These are phyloP conservation scores for Detonula confervacea DNA, from an alignment of 352 stramenopile species.

Conservation along the genomic window DNA sequence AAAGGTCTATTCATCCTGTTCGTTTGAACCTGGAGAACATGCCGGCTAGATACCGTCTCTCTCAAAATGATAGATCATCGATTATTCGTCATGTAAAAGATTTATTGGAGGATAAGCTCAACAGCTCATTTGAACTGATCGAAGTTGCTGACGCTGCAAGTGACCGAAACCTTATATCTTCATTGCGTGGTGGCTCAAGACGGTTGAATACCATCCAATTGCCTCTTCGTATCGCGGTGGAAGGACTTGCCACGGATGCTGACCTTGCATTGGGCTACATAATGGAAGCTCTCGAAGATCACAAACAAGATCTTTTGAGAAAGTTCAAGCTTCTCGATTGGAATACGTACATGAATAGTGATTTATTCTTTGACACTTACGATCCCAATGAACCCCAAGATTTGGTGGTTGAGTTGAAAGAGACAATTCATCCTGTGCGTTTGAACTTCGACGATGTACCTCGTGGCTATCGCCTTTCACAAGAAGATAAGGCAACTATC, in stretches of 20 bases:
- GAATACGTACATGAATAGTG: no score
- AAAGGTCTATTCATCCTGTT: slow-evolving; percentile 2
- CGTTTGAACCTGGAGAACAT: neutral
- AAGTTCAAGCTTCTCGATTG: neutral
- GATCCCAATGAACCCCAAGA: neutral
- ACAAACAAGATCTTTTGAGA: neutral
- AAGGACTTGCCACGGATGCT: neutral
- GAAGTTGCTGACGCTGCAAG: neutral
- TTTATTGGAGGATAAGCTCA: neutral
- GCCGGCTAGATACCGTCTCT: neutral
- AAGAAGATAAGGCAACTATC: neutral
- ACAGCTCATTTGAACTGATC: neutral
- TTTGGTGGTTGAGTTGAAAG: neutral
- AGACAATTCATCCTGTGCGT: neutral
- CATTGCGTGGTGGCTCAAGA: neutral
- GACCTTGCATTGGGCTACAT: slow-evolving; percentile 11
- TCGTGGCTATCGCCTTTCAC: neutral
- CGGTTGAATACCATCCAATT: neutral
- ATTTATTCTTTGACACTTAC: no score
- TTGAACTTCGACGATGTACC: neutral
- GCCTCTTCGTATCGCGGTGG: slow-evolving; percentile 1
- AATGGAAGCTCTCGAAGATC: slow-evolving; percentile 1
- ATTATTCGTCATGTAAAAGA: slow-evolving; percentile 4
- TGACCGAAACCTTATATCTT: no score
- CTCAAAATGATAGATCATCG: neutral